phyloP scores from a whole-genome alignment of 306 rosid species.

The Medicago truncatula region DNA sequence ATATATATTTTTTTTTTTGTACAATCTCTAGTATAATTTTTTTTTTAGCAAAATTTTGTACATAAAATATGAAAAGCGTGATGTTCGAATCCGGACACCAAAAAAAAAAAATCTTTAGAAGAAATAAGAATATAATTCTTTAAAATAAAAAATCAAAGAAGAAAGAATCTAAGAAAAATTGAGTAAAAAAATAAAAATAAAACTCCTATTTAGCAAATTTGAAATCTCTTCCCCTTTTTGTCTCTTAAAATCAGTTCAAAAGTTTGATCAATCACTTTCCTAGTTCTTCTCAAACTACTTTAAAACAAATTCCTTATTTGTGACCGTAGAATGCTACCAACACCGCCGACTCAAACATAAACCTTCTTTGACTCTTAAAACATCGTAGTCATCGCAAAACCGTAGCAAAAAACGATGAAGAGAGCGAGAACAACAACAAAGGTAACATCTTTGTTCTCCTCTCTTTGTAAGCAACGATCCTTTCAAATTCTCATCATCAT shows the following conservation, averaged over 20 bases:
- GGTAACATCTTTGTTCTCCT: constrained; percentile 43
- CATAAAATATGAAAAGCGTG: no score
- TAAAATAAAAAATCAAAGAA: no score
- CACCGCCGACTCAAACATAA: not conserved
- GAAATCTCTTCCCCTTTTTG: not conserved
- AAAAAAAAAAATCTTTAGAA: no score
- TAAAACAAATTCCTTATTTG: not conserved
- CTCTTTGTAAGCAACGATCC: constrained; percentile 71
- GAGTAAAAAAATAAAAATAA: no score
- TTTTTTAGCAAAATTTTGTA: no score
- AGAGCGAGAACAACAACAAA: constrained; percentile 25
- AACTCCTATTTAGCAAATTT: not conserved
- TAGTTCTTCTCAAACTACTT: not conserved
- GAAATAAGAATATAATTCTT: no score
- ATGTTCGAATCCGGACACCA: no score
- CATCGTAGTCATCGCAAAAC: not conserved
- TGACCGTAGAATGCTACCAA: not conserved
- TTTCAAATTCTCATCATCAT: constrained; percentile 64
- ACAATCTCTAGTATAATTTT: not conserved
- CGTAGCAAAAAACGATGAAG: not conserved
- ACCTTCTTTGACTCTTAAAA: not conserved
- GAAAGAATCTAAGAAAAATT: no score
- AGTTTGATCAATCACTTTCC: not conserved
- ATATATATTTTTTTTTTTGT: no score
- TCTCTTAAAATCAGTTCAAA: not conserved